Percentiles rank a stretch among this genome's conserved stretches.
Conservation (phyloP, 257 asterid species). For the Ehretia macrophylla region DNA sequence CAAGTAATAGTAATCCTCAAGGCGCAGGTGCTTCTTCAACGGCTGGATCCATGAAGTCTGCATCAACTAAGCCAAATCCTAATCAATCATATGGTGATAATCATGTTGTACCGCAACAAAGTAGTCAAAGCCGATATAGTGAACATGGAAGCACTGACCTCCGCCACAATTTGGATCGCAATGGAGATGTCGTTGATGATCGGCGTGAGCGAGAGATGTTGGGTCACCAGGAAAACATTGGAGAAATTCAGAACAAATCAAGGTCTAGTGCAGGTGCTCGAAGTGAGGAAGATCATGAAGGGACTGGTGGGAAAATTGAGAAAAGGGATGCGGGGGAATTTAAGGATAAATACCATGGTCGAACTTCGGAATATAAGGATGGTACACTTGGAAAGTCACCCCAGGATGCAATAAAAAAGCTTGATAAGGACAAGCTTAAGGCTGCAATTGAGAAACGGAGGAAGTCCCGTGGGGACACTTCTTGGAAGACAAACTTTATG, state of each 20-base stretch:
- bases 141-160: slow-evolving; percentile 30
- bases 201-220: not conserved
- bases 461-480: slow-evolving; percentile 66
- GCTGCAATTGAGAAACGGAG: slow-evolving; percentile 66
- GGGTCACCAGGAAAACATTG: not conserved
- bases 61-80: slow-evolving; percentile 6
- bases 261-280: not conserved
- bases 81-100: slow-evolving; percentile 28
- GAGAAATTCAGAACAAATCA: not conserved
- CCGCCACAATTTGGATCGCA: slow-evolving; percentile 9
- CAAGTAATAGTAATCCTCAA: slow-evolving; percentile 7
- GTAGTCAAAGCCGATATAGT: slow-evolving; percentile 20
- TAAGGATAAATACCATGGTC: slow-evolving; percentile 1
- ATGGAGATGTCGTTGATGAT: slow-evolving; percentile 1
- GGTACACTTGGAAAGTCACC: slow-evolving; percentile 21
- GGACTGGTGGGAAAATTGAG: not conserved
- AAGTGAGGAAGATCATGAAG: not conserved
- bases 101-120: slow-evolving; percentile 27
- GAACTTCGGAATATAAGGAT: slow-evolving; percentile 19
- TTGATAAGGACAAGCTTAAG: slow-evolving; percentile 70
- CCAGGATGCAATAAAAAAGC: slow-evolving; percentile 37
- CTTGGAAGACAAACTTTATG: slow-evolving; percentile 45
- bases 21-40: not conserved
- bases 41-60: slow-evolving; percentile 1
- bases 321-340: slow-evolving; percentile 1